Evolutionary conservation across 2,329 filamentous ascomycete species (phyloP).

Genomic region (Madurella mycetomatis): DNA sequence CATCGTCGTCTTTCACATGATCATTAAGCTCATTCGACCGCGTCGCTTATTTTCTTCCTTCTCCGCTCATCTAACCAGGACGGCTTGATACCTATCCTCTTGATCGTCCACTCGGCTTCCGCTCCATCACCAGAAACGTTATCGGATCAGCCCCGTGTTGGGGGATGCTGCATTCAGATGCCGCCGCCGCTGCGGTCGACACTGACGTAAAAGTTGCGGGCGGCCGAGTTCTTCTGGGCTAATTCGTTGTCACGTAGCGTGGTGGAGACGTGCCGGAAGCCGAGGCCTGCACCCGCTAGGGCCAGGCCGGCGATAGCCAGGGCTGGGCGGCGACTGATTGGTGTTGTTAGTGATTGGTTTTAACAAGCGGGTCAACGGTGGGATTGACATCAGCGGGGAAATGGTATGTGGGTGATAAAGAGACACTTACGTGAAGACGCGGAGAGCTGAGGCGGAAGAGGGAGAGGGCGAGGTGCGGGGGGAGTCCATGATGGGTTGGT

Average conservation of each 20-base stretch:
- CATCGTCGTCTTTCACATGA: no score
- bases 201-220: conserved; percentile 43
- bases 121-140: neutral
- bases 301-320: conserved; percentile 34
- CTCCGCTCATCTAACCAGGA: no score
- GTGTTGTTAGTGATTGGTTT: neutral
- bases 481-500: neutral
- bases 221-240: conserved; percentile 36
- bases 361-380: neutral
- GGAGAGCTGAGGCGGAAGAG: conserved; percentile 4
- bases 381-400: neutral
- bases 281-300: conserved; percentile 27
- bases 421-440: conserved; percentile 10
- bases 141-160: neutral
- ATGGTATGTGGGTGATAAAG: neutral
- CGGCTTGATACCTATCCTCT: no score
- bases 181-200: conserved; percentile 50
- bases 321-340: conserved; percentile 36
- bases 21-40: no score
- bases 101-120: no score
- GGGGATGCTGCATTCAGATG: conserved; percentile 27
- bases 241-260: conserved; percentile 40
- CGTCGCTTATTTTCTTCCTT: no score
- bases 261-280: conserved; percentile 35
- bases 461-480: neutral